Percentiles rank a stretch among this genome's conserved stretches.
Conservation (phyloP, 805 yeast species). For the Lachancea dasiensis region DNA sequence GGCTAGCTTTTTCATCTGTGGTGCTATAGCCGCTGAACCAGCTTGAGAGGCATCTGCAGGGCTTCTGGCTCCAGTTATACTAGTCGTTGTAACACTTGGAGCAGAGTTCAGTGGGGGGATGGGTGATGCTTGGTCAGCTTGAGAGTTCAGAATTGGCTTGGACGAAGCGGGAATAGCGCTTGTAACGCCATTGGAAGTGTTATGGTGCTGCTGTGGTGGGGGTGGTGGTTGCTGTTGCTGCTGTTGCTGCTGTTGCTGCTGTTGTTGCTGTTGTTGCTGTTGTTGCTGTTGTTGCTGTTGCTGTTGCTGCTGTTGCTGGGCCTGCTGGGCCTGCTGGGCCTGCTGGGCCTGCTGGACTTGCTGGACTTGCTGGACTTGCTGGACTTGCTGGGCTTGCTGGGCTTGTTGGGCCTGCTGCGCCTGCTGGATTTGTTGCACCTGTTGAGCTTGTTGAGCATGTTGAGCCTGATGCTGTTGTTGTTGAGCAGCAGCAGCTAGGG, state of each 20-base stretch:
- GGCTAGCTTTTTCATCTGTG: conserved; percentile 7
- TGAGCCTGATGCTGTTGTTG: no score
- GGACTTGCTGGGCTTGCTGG: conserved; percentile 21
- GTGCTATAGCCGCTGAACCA: conserved; percentile 9
- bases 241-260: conserved; percentile 15
- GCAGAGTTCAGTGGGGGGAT: conserved; percentile 3
- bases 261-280: conserved; percentile 11
- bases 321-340: conserved; percentile 6
- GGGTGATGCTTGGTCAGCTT: conserved; percentile 2
- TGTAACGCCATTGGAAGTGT: no score
- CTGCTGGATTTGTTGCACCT: conserved; percentile 17
- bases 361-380: conserved; percentile 16
- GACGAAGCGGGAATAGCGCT: conserved; percentile 7
- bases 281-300: conserved; percentile 10
- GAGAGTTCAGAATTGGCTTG: conserved; percentile 5
- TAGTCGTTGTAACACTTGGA: conserved; percentile 5
- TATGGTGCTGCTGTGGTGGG: conserved; percentile 4
- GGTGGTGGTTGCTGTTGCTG: conserved; percentile 3
- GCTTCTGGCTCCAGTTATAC: conserved; percentile 12
- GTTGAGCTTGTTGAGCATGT: no score
- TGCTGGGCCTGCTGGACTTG: conserved; percentile 13
- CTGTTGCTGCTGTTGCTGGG: conserved; percentile 5
- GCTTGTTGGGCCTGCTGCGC: conserved; percentile 19
- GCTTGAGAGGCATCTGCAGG: conserved; percentile 11
- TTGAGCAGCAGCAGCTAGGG: conserved; percentile 27